phyloP scores from a whole-genome alignment of 2,329 filamentous ascomycete species.

The Monilinia fructicola region DNA sequence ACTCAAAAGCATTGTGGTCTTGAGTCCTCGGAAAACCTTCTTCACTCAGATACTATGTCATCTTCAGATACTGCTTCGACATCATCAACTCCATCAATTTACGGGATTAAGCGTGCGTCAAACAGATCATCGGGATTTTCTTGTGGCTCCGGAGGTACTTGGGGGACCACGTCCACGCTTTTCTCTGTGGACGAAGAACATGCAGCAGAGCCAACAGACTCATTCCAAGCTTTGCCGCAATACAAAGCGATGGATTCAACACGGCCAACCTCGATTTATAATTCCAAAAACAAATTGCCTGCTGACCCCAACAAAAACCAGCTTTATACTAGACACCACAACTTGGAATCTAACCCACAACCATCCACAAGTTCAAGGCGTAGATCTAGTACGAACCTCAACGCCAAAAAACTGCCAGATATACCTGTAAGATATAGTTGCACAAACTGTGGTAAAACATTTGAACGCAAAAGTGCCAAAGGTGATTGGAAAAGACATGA shows the following conservation, averaged over 20 bases:
- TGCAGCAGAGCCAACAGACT: neutral
- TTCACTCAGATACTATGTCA: constrained; percentile 4
- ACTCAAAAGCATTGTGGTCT: neutral
- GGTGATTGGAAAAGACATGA: constrained; percentile 35
- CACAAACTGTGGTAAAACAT: constrained; percentile 27
- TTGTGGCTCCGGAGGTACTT: constrained; percentile 27
- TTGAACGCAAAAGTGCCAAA: constrained; percentile 27
- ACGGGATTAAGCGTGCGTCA: constrained; percentile 11
- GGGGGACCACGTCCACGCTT: constrained; percentile 29
- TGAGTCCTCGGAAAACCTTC: neutral
- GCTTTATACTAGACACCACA: neutral
- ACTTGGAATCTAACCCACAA: neutral
- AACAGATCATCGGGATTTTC: constrained; percentile 25
- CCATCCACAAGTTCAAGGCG: neutral
- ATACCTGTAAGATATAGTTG: constrained; percentile 28
- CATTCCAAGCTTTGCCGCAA: neutral
- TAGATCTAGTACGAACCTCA: neutral
- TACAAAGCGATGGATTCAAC: neutral
- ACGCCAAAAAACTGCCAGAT: constrained; percentile 1
- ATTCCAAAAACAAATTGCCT: neutral
- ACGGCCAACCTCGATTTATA: neutral
- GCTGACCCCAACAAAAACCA: neutral
- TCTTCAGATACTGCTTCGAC: constrained; percentile 23
- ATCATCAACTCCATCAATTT: constrained; percentile 17
- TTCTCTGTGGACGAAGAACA: constrained; percentile 4